Evolutionary conservation across 805 yeast species (phyloP).

Genomic region (Diddensiella caesifluorescens): DNA sequence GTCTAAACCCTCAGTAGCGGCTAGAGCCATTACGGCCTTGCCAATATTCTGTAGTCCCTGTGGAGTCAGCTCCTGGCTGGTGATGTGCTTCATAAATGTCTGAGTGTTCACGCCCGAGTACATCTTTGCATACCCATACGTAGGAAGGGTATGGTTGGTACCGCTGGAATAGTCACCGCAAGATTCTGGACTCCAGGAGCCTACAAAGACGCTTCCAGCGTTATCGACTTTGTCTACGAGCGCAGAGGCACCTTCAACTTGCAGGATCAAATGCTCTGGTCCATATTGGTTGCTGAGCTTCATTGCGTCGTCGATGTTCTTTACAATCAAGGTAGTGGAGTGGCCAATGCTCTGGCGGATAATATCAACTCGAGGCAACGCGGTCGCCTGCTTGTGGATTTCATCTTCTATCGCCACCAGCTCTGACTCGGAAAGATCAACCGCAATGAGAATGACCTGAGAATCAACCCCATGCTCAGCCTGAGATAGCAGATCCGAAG

Average conservation of each 20-base stretch:
- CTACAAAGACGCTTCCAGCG: constrained; percentile 97
- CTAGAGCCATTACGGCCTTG: constrained; percentile 92
- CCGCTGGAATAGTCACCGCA: constrained; percentile 99
- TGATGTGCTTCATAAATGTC: constrained; percentile 91
- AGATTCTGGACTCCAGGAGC: constrained; percentile 93
- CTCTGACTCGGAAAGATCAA: constrained; percentile 56
- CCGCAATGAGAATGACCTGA: constrained; percentile 88
- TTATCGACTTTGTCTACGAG: constrained; percentile 73
- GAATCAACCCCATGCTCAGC: constrained; percentile 99
- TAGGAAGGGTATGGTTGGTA: constrained; percentile 97
- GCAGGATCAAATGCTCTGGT: constrained; percentile 95
- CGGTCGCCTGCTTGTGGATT: constrained; percentile 74
- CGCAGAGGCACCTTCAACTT: constrained; percentile 69
- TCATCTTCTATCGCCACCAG: constrained; percentile 72
- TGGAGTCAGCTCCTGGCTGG: constrained; percentile 84
- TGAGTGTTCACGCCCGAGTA: constrained; percentile 96
- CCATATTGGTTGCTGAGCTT: constrained; percentile 87
- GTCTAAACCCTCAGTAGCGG: constrained; percentile 93
- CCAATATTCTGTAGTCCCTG: constrained; percentile 86
- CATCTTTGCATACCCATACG: constrained; percentile 97
- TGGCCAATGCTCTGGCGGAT: constrained; percentile 89
- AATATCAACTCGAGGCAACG: constrained; percentile 86
- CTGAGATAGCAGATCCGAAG: constrained; percentile 92
- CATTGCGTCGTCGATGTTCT: constrained; percentile 72
- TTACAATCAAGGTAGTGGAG: constrained; percentile 73